A percentile compares a stretch with the other conserved stretches of the same genome.
Conservation (phyloP, 805 yeast species). For the Schwanniomyces polymorphus region DNA sequence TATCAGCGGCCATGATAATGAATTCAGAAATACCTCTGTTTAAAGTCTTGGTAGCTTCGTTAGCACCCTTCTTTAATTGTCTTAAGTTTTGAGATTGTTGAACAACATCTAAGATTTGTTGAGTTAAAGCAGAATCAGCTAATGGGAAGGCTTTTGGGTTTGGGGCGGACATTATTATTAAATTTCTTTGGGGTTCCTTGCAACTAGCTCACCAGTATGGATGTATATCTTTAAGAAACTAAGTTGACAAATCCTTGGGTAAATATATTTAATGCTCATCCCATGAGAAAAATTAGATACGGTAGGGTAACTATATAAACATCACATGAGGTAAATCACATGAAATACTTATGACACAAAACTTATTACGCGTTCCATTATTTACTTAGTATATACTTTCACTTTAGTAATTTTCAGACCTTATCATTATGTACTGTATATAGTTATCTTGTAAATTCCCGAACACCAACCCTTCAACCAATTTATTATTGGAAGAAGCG, state of each 20-base stretch:
- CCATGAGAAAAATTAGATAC: neutral
- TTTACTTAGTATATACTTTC: neutral
- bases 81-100: conserved; percentile 98
- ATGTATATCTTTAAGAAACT: neutral
- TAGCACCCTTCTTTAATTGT: conserved; percentile 99
- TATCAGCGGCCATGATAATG: conserved; percentile 99
- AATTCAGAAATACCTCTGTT: conserved; percentile 99
- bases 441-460: neutral
- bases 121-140: conserved; percentile 93
- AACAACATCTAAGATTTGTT: conserved; percentile 95
- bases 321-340: neutral
- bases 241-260: neutral
- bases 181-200: conserved; percentile 50
- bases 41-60: conserved; percentile 98
- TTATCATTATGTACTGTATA: neutral
- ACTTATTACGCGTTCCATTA: neutral
- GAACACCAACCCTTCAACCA: conserved; percentile 2
- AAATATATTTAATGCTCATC: neutral
- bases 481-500: neutral
- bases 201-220: conserved; percentile 37
- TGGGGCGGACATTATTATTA: conserved; percentile 69
- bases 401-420: neutral
- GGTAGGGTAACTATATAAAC: neutral
- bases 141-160: conserved; percentile 99
- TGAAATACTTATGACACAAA: neutral